Evolutionary conservation across 306 rosid species (phyloP), one percentile per base, ranked within the genome.

Genomic region (Lathyrus tuberosus): DNA sequence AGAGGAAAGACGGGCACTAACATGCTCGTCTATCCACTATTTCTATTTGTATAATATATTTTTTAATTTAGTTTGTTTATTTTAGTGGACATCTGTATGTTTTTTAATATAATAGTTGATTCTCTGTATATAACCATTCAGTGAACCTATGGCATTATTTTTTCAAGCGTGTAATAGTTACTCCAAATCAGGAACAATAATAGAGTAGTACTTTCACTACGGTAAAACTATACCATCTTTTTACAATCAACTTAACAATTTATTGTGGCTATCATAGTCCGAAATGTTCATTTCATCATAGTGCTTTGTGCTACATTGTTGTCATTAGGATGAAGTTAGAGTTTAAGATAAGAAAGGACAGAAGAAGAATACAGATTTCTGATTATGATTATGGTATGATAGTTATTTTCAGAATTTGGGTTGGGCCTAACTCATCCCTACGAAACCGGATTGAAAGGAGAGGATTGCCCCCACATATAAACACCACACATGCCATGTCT

Each of bases 221-320:
- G 15, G 44, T 18, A 44, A 31, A 57, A 56, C 22, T 14, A 20
- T 37, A 42, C 20, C n/a, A 28, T 15, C 7, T 30, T 42, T 65
- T 5, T 13, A 42, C 49, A 30, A 44, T 41, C 18, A 54, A 28
- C 4, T 30, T 54, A 56, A 30, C 42, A 30, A 41, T 38, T 62
- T 69, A 48, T 52, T 69, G 57, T 56, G 48, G 49, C 15, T 62
- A 18, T 62, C 65, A 10, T 42, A 17, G 43, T 63, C 65, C 62
- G 72, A 33, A 52, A 62, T 63, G 43, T 52, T 44, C 30, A 24
- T 52, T 51, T 62, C 40, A 62, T 62, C 40, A 5, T 41, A 17
- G n/a, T 62, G 16, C 31, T 72, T 46, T 63, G 65, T 73, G 57
- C 20, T 52, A 63, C 58, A 52, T 16, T 40, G 46, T 26, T 62